These are phyloP conservation scores for Poa pratensis DNA, from an alignment of 176 grass and related monocot genomes.

Conservation along the genomic window DNA sequence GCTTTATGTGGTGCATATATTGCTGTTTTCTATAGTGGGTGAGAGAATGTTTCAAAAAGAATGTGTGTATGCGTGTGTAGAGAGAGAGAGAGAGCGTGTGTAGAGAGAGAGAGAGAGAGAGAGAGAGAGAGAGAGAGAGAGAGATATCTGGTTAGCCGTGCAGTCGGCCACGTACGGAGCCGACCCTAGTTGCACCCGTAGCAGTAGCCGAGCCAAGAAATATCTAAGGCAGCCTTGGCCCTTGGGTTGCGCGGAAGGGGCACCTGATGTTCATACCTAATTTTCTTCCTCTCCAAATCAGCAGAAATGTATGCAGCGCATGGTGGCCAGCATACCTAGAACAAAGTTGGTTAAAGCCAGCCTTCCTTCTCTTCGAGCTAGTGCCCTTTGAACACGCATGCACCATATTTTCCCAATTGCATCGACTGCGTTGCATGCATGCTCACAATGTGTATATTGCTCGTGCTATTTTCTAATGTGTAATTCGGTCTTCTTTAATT, in stretches of 20 bases:
- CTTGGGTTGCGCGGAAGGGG: constrained; percentile 40
- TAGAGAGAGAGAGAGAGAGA: not conserved
- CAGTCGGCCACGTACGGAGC: constrained; percentile 29
- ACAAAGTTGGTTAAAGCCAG: constrained; percentile 47
- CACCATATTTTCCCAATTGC: not conserved
- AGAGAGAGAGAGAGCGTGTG: not conserved
- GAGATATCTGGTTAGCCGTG: constrained; percentile 22
- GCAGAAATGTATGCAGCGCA: not conserved
- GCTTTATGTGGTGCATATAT: constrained; percentile 21
- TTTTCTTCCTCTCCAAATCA: not conserved
- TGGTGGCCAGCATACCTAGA: constrained; percentile 51
- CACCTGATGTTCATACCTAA: constrained; percentile 34
- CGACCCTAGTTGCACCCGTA: constrained; percentile 16
- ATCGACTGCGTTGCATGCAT: constrained; percentile 3
- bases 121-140: not conserved
- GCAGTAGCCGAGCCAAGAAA: not conserved
- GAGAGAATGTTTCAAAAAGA: constrained; percentile 10
- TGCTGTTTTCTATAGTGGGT: constrained; percentile 10
- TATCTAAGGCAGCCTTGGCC: constrained; percentile 32
- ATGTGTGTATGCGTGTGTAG: not conserved
- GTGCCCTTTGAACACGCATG: constrained; percentile 28
- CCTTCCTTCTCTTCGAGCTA: too few relatives aligned
- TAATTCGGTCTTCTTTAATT: constrained; percentile 23
- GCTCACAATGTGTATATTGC: not conserved
- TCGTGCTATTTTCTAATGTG: not conserved